Percentiles rank a stretch among this genome's conserved stretches.
Conservation (phyloP, 2,329 filamentous ascomycete genomes). For the Sporothrix brunneoviolacea region DNA sequence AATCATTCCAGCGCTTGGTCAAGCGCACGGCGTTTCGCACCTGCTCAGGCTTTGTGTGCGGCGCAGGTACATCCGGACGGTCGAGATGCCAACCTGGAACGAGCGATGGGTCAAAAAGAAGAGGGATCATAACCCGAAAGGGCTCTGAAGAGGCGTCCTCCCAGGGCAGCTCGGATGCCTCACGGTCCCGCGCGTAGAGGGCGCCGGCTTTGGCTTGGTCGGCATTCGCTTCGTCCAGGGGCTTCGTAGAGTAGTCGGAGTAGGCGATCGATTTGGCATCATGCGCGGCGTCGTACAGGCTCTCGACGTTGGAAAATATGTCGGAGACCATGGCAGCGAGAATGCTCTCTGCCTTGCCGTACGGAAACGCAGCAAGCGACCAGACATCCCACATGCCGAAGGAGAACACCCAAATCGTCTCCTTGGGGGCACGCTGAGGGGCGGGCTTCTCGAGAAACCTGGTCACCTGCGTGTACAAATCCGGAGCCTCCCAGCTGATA, state of each 20-base stretch:
- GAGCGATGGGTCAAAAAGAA: constrained; percentile 47
- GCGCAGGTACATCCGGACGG: constrained; percentile 35
- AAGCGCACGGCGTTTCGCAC: constrained; percentile 48
- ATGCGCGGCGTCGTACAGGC: constrained; percentile 38
- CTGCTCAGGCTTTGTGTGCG: constrained; percentile 44
- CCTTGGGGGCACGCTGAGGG: constrained; percentile 29
- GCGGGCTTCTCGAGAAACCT: constrained; percentile 37
- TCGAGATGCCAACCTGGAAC: constrained; percentile 44
- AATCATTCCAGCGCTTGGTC: constrained; percentile 43
- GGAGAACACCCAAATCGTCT: constrained; percentile 47
- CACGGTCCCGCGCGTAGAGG: not conserved
- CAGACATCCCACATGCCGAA: constrained; percentile 51
- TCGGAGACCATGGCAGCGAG: constrained; percentile 32
- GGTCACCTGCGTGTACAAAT: constrained; percentile 39
- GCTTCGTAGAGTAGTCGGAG: constrained; percentile 32
- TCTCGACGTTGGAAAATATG: constrained; percentile 41
- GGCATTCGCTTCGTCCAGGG: not conserved
- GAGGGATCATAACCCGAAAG: constrained; percentile 47
- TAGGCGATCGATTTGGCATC: constrained; percentile 37
- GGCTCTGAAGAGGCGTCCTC: constrained; percentile 22
- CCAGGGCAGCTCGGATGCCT: constrained; percentile 19
- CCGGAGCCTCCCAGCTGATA: constrained; percentile 30
- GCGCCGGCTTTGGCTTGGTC: not conserved
- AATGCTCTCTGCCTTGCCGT: constrained; percentile 29
- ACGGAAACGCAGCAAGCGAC: constrained; percentile 42